Evolutionary conservation across 441 rosid species (phyloP), one percentile per base, ranked within the genome.

Genomic region (Monsonia emarginata): DNA sequence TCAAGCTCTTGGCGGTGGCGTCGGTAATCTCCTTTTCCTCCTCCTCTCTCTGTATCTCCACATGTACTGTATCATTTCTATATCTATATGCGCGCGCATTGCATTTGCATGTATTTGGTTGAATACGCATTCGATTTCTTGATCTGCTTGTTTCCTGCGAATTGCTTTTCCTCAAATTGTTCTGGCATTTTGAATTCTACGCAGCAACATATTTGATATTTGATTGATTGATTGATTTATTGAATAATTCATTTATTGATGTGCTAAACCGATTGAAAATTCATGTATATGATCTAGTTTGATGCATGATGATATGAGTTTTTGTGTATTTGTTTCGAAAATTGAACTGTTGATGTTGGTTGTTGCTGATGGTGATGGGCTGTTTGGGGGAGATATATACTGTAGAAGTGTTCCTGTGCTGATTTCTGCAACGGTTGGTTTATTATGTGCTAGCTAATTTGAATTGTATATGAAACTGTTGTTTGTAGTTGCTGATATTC

Each of bases 1-100:
- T 63, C 86, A 77, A 75, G 76, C 76, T 24, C 83, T 89, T 13
- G 86, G 84, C 56, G 85, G 81, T n/a, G 89, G 87, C 80, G 66
- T 81, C 76, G 95, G 96, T 91, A 50, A 50, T 26, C 58, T 50
- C 58, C 16, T 46, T 64, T 30, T 61, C 61, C 66, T 69, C 34
- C 40, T 71, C 21, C 60, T 10, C 44, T 40, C 14, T 40, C 18
- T 18, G 14, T 1, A 40, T 40, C 18, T 40, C 46, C 46, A 40
- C n/a, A n/a, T n/a, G n/a, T n/a, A n/a, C n/a, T n/a, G n/a, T n/a
- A n/a, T n/a, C n/a, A n/a, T n/a, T n/a, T n/a, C n/a, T n/a, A n/a
- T n/a, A n/a, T n/a, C n/a, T n/a, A n/a, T n/a, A n/a, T n/a, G n/a
- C 14, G 46, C 46, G 46, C 46, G 16, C 46, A 40, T 40, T 40